Base-by-base conservation (phyloP, 2,329 filamentous ascomycete genomes). In the Diaporthe velutina region DNA sequence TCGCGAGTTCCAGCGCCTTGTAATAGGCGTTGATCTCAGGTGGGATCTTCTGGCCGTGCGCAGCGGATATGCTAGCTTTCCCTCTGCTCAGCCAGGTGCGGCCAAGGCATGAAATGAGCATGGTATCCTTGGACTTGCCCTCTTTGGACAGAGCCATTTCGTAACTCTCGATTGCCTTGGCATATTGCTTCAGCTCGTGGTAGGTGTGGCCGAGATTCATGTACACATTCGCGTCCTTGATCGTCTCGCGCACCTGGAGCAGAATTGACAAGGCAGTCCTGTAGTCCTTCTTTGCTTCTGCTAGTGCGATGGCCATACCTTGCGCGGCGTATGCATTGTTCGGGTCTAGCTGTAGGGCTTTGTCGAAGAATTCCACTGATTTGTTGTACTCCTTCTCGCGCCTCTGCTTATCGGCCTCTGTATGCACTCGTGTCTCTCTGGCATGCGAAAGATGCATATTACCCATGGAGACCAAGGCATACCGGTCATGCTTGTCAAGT, bases 361-460 rank as follows among this genome's bases (percentile, higher is more conserved):
- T 99, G 82, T 98, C 97, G 79, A 98, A 99, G 84, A 99, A 99
- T 82, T 99, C 97, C 15, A 98, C 96, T 0, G 97, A 96, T 78
- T 96, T 95, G 81, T 93, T 92, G 82, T 98, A 99, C 76, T 92
- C 93, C 79, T 93, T 94, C 74, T 93, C 94, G 71, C 96, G 93
- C 86, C 97, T 98, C 80, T 98, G 94, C 84, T 95, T 98, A 75
- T 99, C 96, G 75, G 92, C 89, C 12, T 98, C 97, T 0, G 94
- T 94, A 76, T 97, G 94, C 68, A 96, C 92, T 40, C 95, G 94
- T 95, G 98, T 98, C 83, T 99, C 97, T 79, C 97, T 92, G 13
- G 97, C 97, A 76, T 95, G 92, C 78, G 93, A 88, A 54, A 99
- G 89, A 79, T 96, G 93, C 82, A 99, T 87, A 82, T 99, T 99